Conservation (phyloP, 331 rosid genomes). For the Quercus phellos region DNA sequence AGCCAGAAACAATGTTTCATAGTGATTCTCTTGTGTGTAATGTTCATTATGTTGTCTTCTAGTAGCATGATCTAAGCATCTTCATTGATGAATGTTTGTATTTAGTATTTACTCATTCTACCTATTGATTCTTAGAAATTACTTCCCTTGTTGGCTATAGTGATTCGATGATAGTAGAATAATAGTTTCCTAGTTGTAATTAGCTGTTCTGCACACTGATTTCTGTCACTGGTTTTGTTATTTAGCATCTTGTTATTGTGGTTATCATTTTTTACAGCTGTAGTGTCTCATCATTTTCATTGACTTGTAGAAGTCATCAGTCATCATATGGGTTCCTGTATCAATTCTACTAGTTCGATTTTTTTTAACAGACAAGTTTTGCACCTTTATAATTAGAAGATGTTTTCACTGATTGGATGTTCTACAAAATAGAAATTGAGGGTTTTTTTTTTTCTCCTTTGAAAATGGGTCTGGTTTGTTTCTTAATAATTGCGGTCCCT, state of each 20-base stretch:
- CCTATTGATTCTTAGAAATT: neutral
- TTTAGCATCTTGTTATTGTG: neutral
- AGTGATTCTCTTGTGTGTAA: neutral
- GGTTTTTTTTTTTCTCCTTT: neutral
- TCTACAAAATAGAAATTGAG: neutral
- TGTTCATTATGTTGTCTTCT: slow-evolving; percentile 6
- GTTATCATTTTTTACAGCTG: neutral
- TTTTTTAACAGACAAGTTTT: neutral
- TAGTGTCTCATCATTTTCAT: neutral
- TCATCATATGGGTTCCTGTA: neutral
- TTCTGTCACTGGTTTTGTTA: neutral
- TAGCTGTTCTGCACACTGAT: neutral
- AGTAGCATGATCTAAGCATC: slow-evolving; percentile 9
- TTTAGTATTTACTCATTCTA: neutral
- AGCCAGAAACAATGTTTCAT: neutral
- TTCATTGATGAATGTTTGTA: neutral
- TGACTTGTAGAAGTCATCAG: neutral
- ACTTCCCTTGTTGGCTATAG: neutral
- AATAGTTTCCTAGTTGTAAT: neutral
- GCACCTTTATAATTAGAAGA: neutral
- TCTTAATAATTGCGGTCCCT: neutral
- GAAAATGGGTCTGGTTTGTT: neutral
- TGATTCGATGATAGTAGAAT: neutral
- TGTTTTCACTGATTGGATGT: neutral
- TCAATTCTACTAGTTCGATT: neutral